phyloP scores from a whole-genome alignment of 306 rosid species.

The Sesbania bispinosa region DNA sequence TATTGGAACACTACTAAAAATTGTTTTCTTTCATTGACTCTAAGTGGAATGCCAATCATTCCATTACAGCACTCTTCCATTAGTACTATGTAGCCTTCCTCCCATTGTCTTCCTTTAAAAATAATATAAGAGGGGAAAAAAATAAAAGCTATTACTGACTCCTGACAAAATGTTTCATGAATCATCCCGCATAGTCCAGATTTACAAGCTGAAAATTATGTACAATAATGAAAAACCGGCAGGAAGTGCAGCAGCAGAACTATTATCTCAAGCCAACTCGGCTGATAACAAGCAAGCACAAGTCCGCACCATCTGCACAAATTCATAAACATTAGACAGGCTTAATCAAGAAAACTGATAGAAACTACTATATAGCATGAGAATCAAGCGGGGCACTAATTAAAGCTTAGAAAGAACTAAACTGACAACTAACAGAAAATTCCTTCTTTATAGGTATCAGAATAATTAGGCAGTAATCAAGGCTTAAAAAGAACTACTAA shows the following conservation, averaged over 20 bases:
- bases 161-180: slow-evolving; percentile 27
- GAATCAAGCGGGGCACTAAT: slow-evolving; percentile 14
- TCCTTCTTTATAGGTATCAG: not conserved
- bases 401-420: slow-evolving; percentile 8
- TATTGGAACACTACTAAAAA: not conserved
- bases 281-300: slow-evolving; percentile 31
- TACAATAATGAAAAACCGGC: slow-evolving; percentile 41
- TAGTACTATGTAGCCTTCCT: slow-evolving; percentile 5
- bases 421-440: not conserved
- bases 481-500: not conserved
- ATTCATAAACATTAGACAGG: slow-evolving; percentile 24
- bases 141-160: slow-evolving; percentile 25
- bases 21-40: slow-evolving; percentile 11
- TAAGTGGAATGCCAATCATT: not conserved
- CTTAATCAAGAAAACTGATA: slow-evolving; percentile 9
- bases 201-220: slow-evolving; percentile 58
- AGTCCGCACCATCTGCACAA: slow-evolving; percentile 50
- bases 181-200: slow-evolving; percentile 34
- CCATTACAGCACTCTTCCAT: slow-evolving; percentile 8
- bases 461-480: not conserved
- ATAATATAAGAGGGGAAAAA: slow-evolving; percentile 4
- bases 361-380: not conserved
- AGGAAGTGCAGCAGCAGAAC: slow-evolving; percentile 23
- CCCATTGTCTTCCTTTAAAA: slow-evolving; percentile 28
- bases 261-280: slow-evolving; percentile 10